Evolutionary conservation across 805 yeast species (phyloP), one percentile per base, ranked within the genome.

Genomic region (Saccharomyces cerevisiae): DNA sequence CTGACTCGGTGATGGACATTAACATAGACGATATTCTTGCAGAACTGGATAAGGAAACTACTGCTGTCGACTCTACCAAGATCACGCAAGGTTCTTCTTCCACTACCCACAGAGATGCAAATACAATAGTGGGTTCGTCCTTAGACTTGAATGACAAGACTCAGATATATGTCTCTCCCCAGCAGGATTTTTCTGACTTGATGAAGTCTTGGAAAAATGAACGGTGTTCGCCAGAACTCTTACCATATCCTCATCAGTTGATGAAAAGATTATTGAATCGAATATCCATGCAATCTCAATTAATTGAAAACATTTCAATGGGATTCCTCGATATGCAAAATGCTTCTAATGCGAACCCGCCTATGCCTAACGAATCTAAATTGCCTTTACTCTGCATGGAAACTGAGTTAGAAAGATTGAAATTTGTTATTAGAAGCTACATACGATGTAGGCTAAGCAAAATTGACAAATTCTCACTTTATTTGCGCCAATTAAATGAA

Each of bases 331-430:
- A 77, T 47, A 83, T 83, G 21, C 27, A 32, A 6, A 41, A 46
- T 22, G 27, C 21, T 6, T 3, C 21, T 27, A 28, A 13, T 22
- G 24, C 21, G 32, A 24, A 26, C 17, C 3, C 10, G 9, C n/a
- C 13, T 24, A 8, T 22, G 52, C 27, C 22, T 14, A 76, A 72
- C 51, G 88, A 85, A 57, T 83, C 84, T 69, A 91, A 91, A 64
- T 70, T 92, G 55, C 85, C 87, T 55, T 74, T 91, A 48, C 81
- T 94, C 73, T 80, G 95, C 26, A 84, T 92, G 61, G 99, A 94
- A 65, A 85, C 95, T 13, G 98, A 94, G 61, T 77, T 94, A 26
- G 98, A 94, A 62, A 74, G 99, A 54, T 80, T 89, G 30, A 89
- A 85, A 62, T 94, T 85, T 66, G 70, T 92, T 36, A 75, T 91